Percentiles rank a stretch among this genome's conserved stretches.
Conservation (phyloP, 345 rosid genomes). For the Salix koriyanagi region DNA sequence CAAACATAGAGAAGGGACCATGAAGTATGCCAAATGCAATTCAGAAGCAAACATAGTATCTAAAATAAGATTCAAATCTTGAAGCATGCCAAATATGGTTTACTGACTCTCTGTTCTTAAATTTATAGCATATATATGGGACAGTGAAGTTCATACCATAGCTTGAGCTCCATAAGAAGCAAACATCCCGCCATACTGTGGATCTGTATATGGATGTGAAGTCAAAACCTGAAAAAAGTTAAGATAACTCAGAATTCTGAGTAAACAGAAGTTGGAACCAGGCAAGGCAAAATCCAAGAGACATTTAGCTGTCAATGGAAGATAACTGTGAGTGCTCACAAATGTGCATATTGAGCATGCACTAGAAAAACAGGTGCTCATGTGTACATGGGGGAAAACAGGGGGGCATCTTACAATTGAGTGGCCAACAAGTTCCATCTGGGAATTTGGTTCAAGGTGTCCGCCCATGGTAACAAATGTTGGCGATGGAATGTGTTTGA, state of each 20-base stretch:
- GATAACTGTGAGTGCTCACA: not conserved
- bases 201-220: slow-evolving; percentile 48
- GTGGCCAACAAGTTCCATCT: slow-evolving; percentile 66
- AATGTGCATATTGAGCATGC: not conserved
- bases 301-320: not conserved
- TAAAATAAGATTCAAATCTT: not conserved
- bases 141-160: slow-evolving; percentile 37
- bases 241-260: not conserved
- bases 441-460: slow-evolving; percentile 41
- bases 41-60: not conserved
- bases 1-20: not conserved
- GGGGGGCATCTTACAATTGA: slow-evolving; percentile 45
- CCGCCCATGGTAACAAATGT: slow-evolving; percentile 24
- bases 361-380: not conserved
- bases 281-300: slow-evolving; percentile 2
- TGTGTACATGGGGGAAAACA: not conserved
- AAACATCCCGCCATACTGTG: slow-evolving; percentile 40
- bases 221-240: slow-evolving; percentile 48
- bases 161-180: slow-evolving; percentile 42
- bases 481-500: slow-evolving; percentile 23
- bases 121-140: not conserved
- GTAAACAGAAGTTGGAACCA: not conserved
- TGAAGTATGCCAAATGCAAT: not conserved
- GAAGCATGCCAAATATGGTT: not conserved
- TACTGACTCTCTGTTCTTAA: not conserved